Base-by-base conservation (phyloP, 352 stramenopile species). In the Pythium brassicae region DNA sequence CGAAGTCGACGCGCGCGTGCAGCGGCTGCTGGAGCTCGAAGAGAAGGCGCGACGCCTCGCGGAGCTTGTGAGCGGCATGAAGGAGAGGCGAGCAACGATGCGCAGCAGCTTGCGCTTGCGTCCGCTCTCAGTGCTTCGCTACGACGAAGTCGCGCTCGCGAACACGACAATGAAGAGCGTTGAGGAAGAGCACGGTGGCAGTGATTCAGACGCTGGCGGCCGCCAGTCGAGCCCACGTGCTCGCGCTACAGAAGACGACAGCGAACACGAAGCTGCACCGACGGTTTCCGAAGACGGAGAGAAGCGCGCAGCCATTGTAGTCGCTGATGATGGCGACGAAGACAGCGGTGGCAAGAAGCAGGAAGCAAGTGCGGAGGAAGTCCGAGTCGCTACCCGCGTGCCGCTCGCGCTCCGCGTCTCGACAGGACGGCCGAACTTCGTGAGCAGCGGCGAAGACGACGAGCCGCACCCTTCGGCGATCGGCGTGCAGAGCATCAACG, bases 401-500 rank as follows among this genome's bases (percentile, higher is more conserved):
- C 29, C 45, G 8, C 26, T 37, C 3, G 25, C 27, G 4, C 22
- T 55, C n/a, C 34, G 27, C 3, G 17, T n/a, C 15, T 32, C 19
- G 19, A 44, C 26, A 17, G 43, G 26, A 8, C n/a, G 51, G 4
- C 25, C 42, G 20, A 23, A 2, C 26, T 43, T 43, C 19, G 19
- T 51, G 23, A 25, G 23, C 15, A 22, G 48, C 11, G 12, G 14
- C 19, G 26, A 54, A 11, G 15, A 15, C 10, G 34, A 40, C 15
- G 44, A 43, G 43, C 20, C 59, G 32, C 76, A 89, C 58, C 63
- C 76, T n/a, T 63, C 64, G 14, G 73, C 67, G 0, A 83, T 89
- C 44, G 78, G 78, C 14, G 71, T 83, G 10, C 65, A 86, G 40
- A 74, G 58, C 12, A 85, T 89, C 42, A 62, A 63, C 1, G 67